Percentiles rank a stretch among this genome's conserved stretches.
Conservation (phyloP, 768 basidiomycete genomes). For the Mycena rebaudengoi region DNA sequence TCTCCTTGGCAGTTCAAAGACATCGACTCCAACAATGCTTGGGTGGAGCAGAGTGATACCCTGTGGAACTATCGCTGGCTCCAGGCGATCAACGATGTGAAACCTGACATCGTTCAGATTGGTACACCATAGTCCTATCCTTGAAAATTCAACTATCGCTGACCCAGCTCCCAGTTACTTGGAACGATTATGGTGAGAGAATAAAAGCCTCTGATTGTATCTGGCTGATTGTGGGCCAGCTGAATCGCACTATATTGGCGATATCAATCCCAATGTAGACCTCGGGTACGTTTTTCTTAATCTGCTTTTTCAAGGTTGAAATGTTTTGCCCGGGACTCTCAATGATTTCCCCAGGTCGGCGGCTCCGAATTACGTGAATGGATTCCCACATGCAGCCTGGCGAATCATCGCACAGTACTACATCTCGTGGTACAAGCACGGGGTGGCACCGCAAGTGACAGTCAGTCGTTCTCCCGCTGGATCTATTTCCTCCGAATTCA, state of each 20-base stretch:
- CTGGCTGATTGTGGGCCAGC: conserved; percentile 29
- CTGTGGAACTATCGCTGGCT: conserved; percentile 39
- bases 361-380: conserved; percentile 35
- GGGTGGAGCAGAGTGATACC: conserved; percentile 34
- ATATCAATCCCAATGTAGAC: conserved; percentile 34
- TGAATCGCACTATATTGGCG: conserved; percentile 53
- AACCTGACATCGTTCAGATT: conserved; percentile 36
- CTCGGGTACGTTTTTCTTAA: conserved; percentile 27
- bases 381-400: conserved; percentile 34
- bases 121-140: not conserved
- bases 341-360: not conserved
- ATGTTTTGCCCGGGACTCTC: not conserved
- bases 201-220: conserved; percentile 25
- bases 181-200: conserved; percentile 33
- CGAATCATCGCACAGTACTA: conserved; percentile 36
- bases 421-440: conserved; percentile 34
- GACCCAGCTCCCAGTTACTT: conserved; percentile 14
- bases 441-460: conserved; percentile 33
- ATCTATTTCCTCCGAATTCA: conserved; percentile 26
- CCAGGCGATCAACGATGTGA: conserved; percentile 33
- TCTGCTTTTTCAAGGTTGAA: no score
- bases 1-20: conserved; percentile 39
- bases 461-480: conserved; percentile 36
- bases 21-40: conserved; percentile 29
- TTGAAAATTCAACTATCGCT: not conserved